Evolutionary conservation across 306 rosid genomes (phyloP), one percentile per base, ranked within the genome.

Genomic region (Myrica gale): DNA sequence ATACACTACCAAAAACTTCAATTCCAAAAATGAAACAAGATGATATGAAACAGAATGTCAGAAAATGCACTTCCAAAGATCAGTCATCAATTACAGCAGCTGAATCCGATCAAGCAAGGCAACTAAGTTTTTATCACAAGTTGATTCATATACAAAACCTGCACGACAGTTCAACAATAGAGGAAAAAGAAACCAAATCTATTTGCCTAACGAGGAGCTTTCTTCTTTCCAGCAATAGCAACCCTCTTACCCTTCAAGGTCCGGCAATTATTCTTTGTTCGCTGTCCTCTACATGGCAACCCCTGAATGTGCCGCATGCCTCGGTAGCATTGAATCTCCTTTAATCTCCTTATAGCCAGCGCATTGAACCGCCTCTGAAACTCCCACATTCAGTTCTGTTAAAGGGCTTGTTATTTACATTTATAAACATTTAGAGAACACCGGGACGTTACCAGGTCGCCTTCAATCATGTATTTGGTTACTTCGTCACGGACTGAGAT

Each of bases 171-270:
- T 56, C 10, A 6, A 32, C 46, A 42, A 51, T 56, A 5, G 44
- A 52, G 46, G 47, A 23, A 52, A 32, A 71, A 3, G 10, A 71
- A 43, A 21, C 7, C 45, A 26, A 32, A 57, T 8, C 32, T 32
- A 60, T 50, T 37, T 80, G 76, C 84, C 80, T 83, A 76, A 66
- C 83, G 83, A 58, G 83, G 86, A 9, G 91, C 87, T 73, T 93
- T 93, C 81, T 93, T 93, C 90, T 93, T 93, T 20, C 98, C 98
- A 15, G 98, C 86, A 89, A 93, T 86, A 50, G 98, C 79, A 70
- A 93, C 89, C 77, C 75, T 89, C 88, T 93, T 93, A 74, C 98
- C 98, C 91, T 93, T 93, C 90, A 94, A 87, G 69, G 97, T 94
- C 81, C 97, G 79, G 78, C 96, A 90, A 80, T 94, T 94, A 76